Evolutionary conservation across 208 protist genomes (phyloP).

Genomic region (Acanthamoeba polyphaga): DNA sequence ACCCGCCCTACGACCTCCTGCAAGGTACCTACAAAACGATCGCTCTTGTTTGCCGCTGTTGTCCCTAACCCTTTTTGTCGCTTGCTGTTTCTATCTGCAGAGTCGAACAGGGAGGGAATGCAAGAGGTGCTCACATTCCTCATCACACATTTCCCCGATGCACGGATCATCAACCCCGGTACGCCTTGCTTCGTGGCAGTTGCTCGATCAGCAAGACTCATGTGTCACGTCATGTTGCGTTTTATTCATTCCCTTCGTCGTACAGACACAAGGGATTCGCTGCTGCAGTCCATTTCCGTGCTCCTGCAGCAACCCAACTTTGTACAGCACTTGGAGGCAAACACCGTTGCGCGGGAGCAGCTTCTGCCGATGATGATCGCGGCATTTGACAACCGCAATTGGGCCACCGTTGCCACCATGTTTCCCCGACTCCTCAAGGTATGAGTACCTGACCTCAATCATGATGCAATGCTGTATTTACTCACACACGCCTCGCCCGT

Average conservation of each 20-base stretch:
- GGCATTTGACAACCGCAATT: conserved; percentile 73
- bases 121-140: conserved; percentile 66
- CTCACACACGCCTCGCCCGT: neutral
- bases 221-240: neutral
- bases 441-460: neutral
- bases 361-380: conserved; percentile 55
- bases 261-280: conserved; percentile 56
- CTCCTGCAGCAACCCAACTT: conserved; percentile 72
- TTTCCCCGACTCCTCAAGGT: conserved; percentile 63
- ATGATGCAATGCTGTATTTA: neutral
- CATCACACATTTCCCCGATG: conserved; percentile 42
- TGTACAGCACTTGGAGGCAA: conserved; percentile 44
- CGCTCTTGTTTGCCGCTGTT: neutral
- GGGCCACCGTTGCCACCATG: conserved; percentile 72
- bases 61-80: neutral
- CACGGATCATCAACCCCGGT: conserved; percentile 70
- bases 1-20: conserved; percentile 34
- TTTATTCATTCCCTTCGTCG: neutral
- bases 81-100: neutral
- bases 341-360: neutral
- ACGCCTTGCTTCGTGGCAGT: neutral
- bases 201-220: no score
- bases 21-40: neutral
- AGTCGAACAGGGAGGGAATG: conserved; percentile 7
- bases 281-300: conserved; percentile 72